These are phyloP conservation scores for Pezicula radicicola DNA, from an alignment of 2,329 filamentous ascomycete species.

Conservation along the genomic window DNA sequence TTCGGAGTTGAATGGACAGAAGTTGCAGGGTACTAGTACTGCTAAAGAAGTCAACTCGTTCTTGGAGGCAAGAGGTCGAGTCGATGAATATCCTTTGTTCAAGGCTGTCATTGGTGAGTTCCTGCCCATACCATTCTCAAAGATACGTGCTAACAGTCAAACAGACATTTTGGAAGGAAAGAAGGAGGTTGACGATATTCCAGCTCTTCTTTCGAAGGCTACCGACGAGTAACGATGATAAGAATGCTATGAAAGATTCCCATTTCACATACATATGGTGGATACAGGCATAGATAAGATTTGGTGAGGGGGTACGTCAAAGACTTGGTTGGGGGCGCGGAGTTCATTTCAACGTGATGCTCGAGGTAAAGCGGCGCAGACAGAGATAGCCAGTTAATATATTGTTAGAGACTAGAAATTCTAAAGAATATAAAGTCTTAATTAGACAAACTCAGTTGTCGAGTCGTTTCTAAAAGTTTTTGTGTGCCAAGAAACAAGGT, in stretches of 20 bases:
- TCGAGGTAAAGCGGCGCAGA: no score
- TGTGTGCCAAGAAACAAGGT: no score
- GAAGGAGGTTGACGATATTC: constrained; percentile 75
- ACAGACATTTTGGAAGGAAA: constrained; percentile 71
- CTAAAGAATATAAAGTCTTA: neutral
- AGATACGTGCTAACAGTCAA: constrained; percentile 13
- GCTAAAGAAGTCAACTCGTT: constrained; percentile 90
- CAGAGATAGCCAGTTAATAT: neutral
- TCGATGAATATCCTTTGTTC: constrained; percentile 86
- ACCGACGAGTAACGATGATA: constrained; percentile 5
- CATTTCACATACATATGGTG: neutral
- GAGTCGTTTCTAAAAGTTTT: no score
- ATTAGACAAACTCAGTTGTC: no score
- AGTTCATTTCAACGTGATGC: neutral
- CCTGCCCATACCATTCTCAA: neutral
- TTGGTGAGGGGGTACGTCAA: neutral
- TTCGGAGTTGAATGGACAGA: constrained; percentile 91
- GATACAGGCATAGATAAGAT: neutral
- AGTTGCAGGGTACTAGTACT: constrained; percentile 90
- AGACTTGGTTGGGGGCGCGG: neutral
- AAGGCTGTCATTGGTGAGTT: constrained; percentile 68
- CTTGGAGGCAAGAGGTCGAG: constrained; percentile 72
- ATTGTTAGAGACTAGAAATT: neutral
- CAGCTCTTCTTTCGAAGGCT: constrained; percentile 44
- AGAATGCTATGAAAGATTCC: neutral